Evolutionary conservation across 2,329 filamentous ascomycete species (phyloP), one percentile per base, ranked within the genome.

Genomic region (Trichoderma polysporum): DNA sequence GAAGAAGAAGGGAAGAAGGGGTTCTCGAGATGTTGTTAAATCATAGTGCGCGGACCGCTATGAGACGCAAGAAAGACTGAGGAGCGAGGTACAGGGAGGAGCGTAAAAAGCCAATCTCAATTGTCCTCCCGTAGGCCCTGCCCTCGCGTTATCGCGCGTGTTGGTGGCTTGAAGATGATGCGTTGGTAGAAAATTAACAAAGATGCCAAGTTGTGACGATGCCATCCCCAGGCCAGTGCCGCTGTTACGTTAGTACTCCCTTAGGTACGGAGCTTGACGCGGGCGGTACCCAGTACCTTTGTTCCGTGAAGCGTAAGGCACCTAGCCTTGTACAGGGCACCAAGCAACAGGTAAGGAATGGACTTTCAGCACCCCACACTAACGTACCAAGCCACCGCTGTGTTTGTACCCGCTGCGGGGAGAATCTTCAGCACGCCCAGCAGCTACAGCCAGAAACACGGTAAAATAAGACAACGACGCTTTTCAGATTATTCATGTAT

Each of bases 21-120:
- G 35, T 1, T 25, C 17, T 61, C 35, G 54, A 45, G 50, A 6
- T 41, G n/a, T 58, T 65, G 39, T 59, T 45, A 65, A 49, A 68
- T 39, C 66, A 68, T 68, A 66, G 31, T 68, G 66, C 53, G 50
- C 52, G 13, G 66, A 41, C 53, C 31, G 29, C 29, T 49, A 7
- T n/a, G 53, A 57, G 31, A 31, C 25, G 62, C 13, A 39, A 45
- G 53, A 58, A 52, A 13, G 31, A 35, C 29, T 31, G 27, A 56
- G 27, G 3, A 35, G 9, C 37, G 50, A 64, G 50, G n/a, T 33
- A n/a, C 37, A 54, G 56, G 64, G 57, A 61, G 50, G n/a, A 39
- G 35, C 19, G 61, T 35, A 25, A 25, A 47, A 35, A n/a, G 10
- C 25, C 49, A 49, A 54, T 52, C 1, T 29, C 62, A 66, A 66